Conservation (phyloP, 148 eudicot genomes). For the Vaccinium myrtillus region DNA sequence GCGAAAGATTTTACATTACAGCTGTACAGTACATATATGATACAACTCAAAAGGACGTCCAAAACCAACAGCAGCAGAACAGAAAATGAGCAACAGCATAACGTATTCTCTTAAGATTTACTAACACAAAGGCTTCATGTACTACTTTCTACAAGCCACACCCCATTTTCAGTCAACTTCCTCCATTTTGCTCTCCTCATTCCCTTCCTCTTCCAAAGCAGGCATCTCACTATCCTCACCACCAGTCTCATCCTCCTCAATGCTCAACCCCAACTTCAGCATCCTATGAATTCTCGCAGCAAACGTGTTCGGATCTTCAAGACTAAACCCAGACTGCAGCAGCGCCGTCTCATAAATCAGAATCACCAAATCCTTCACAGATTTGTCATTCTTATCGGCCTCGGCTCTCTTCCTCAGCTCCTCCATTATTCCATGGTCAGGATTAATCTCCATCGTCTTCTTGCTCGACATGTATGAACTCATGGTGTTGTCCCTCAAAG, state of each 20-base stretch:
- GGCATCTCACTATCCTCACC: conserved; percentile 13
- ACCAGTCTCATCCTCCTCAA: conserved; percentile 7
- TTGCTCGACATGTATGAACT: conserved; percentile 11
- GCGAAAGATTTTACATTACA: neutral
- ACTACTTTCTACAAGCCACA: neutral
- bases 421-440: conserved; percentile 10
- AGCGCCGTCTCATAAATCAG: conserved; percentile 14
- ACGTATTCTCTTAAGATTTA: neutral
- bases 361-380: conserved; percentile 13
- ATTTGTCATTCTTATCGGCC: conserved; percentile 17
- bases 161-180: conserved; percentile 17
- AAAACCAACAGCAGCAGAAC: neutral
- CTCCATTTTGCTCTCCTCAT: conserved; percentile 10
- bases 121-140: neutral
- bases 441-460: conserved; percentile 21
- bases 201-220: conserved; percentile 4
- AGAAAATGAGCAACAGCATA: neutral
- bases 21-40: neutral
- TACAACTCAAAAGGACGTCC: neutral
- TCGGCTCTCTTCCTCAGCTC: conserved; percentile 21
- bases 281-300: conserved; percentile 14
- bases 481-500: conserved; percentile 14
- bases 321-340: conserved; percentile 16
- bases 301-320: conserved; percentile 14
- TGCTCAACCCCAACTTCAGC: conserved; percentile 19